Base-by-base conservation (phyloP, 2,329 filamentous ascomycete species). In the Aspergillus brunneoviolaceus region DNA sequence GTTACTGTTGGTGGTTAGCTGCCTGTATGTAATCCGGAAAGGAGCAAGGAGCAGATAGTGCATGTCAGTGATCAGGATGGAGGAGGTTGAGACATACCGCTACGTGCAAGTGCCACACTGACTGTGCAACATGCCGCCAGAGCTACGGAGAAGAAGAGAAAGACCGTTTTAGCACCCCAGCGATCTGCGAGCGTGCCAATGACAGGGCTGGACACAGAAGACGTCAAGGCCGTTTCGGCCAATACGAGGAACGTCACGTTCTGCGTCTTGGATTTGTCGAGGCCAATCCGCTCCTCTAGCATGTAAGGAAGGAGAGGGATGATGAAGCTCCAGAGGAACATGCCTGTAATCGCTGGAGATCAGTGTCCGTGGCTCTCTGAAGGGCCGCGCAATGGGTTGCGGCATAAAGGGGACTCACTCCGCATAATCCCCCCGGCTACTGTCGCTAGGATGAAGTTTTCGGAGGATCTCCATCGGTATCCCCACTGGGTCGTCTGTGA, bases 291-390 rank as follows among this genome's bases (percentile, higher is more conserved):
- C 10, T 63, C 39, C 16, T 67, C 66, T 14, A 68, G 48, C 3
- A 68, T 62, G 11, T 51, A 45, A 21, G 65, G 66, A 19, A 68
- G 62, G 5, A 68, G 39, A 14, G 66, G 66, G 5, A 67, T 50
- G 60, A 68, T 67, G 54, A 67, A 68, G 4, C 63, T 59, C 42
- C 64, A 68, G 11, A 68, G 59, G 45, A 67, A 48, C 25, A 67
- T 65, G 51, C 67, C 66, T 67, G 54, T 1, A 53, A 14, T 25
- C 14, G 25, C 21, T 5, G 31, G 2, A 50, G 6, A 27, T 45
- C 23, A 25, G 45, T 19, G 27, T n/a, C 27, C 7, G 7, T 14
- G 9, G 11, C 12, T 19, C 5, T 16, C n/a, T 9, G 39, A 45
- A n/a, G 33, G 39, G 12, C 39, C 6, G 39, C 39, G 7, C 14